Evolutionary conservation across 768 basidiomycete species (phyloP).

Genomic region (Saitozyma sp.): DNA sequence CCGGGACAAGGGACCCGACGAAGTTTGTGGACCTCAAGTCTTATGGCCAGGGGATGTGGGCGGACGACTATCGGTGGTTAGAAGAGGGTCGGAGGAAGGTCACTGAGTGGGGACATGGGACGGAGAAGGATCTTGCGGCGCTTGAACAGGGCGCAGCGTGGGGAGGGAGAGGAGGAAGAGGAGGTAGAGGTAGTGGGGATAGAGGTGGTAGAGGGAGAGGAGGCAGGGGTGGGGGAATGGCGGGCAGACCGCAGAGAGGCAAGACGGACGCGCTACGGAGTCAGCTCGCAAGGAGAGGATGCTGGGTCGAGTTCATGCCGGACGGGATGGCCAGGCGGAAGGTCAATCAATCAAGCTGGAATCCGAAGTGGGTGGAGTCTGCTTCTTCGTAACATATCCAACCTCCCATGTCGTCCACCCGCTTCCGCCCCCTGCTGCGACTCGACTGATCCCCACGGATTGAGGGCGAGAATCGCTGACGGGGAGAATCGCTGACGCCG

Average conservation of each 20-base stretch:
- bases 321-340: conserved; percentile 77
- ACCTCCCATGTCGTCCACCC: background rate
- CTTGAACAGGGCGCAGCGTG: conserved; percentile 23
- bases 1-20: conserved; percentile 40
- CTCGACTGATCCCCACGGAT: no score
- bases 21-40: conserved; percentile 65
- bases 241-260: conserved; percentile 53
- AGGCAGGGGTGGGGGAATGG: conserved; percentile 50
- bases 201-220: conserved; percentile 64
- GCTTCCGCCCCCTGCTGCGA: no score
- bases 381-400: conserved; percentile 9
- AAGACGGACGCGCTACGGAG: conserved; percentile 70
- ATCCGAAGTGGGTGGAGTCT: conserved; percentile 65
- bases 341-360: conserved; percentile 78
- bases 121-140: conserved; percentile 37
- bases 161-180: conserved; percentile 50
- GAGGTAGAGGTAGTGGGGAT: conserved; percentile 46
- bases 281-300: conserved; percentile 67
- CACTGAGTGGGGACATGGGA: conserved; percentile 62
- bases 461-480: no score
- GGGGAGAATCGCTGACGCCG: no score
- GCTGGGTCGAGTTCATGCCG: conserved; percentile 74
- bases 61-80: conserved; percentile 82
- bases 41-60: conserved; percentile 82
- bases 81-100: conserved; percentile 78